Base-by-base conservation (phyloP, 345 rosid species). In the Moricandia moricandioides region DNA sequence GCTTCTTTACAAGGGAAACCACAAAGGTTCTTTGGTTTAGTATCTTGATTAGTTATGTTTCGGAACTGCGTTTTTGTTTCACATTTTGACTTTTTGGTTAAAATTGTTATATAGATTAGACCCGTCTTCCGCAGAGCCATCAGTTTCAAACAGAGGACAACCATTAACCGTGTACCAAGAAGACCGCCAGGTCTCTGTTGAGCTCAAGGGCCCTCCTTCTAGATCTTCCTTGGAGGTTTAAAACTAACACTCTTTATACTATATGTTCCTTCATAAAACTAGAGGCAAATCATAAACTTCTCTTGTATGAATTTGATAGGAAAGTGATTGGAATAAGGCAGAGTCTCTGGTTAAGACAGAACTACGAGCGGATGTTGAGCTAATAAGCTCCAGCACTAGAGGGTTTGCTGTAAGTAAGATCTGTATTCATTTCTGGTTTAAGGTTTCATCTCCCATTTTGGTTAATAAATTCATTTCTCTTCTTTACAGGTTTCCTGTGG, bases 401-500 rank as follows among this genome's bases (percentile, higher is more conserved):
- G 99, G 99, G 35, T 95, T 92, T 81, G 87, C 82, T 82, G 99
- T 88, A 81, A 85, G 97, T 79, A 35, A 62, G 54, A 51, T 65
- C 45, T 83, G 49, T 60, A 31, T 74, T 57, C 73, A 13, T 37
- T 26, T 60, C 43, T 29, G 40, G 27, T 70, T 16, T 33, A 8
- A 27, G 14, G n/a, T 62, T 62, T 62, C 30, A 76, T 70, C 21
- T 65, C 65, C 8, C n/a, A n/a, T 12, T 67, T 62, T 2, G 30
- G 11, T 63, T 31, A 55, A 55, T 3, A 71, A 8, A 21, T 30
- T 9, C 11, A 18, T 9, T 47, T 31, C 57, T 65, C 70, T 66
- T 40, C 76, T 9, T 26, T 80, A 61, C 85, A 92, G 99, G 97
- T 85, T 64, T 89, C 97, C 5, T 88, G 86, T 83, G 97, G 99